Conservation (phyloP, 2,329 filamentous ascomycete genomes). For the Fusarium robinianum region DNA sequence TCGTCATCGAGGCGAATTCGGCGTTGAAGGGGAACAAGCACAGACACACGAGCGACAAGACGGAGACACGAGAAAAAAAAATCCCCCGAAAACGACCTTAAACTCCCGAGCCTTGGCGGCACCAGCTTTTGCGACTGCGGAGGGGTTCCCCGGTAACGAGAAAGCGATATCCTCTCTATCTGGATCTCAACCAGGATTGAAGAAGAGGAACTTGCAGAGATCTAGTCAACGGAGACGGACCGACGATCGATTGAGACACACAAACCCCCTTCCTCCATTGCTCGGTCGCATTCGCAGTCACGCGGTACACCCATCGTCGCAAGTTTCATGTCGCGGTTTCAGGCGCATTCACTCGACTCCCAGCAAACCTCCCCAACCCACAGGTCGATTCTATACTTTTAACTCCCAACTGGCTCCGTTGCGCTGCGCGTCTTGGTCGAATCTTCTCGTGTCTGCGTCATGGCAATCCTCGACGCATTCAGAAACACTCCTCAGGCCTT, state of each 20-base stretch:
- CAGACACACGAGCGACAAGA: conserved; percentile 17
- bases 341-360: conserved; percentile 12
- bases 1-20: not conserved
- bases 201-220: not conserved
- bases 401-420: conserved; percentile 7
- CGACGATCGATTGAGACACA: conserved; percentile 4
- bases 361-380: not conserved
- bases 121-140: conserved; percentile 27
- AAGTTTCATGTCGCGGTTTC: conserved; percentile 18
- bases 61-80: conserved; percentile 11
- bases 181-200: conserved; percentile 1
- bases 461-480: conserved; percentile 31
- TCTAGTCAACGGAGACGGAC: not conserved
- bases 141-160: conserved; percentile 14
- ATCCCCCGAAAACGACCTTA: conserved; percentile 14
- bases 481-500: conserved; percentile 12
- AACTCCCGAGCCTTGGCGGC: conserved; percentile 35
- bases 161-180: conserved; percentile 1
- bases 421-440: not conserved
- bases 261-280: conserved; percentile 7
- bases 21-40: conserved; percentile 12
- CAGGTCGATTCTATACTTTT: not conserved
- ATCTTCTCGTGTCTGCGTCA: conserved; percentile 11
- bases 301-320: conserved; percentile 27
- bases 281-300: conserved; percentile 25